Percentiles rank a stretch among this genome's conserved stretches.
Conservation (phyloP, 1,284 basidiomycete species). For the Moesziomyces sp. region DNA sequence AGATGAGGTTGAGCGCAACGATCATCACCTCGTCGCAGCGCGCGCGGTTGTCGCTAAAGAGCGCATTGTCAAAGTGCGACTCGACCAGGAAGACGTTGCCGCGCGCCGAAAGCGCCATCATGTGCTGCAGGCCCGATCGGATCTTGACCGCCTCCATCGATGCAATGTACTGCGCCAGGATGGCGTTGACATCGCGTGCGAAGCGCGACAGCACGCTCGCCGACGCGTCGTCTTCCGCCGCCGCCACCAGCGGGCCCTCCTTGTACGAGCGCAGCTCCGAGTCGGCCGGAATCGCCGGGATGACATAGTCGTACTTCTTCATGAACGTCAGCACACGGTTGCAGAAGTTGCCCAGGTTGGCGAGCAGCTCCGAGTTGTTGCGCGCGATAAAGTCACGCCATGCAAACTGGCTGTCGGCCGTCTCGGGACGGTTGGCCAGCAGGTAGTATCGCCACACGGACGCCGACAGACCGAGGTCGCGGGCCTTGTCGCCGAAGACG, state of each 20-base stretch:
- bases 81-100: constrained; percentile 95
- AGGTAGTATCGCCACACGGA: constrained; percentile 99
- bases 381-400: constrained; percentile 95
- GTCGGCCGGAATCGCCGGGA: constrained; percentile 70
- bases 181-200: constrained; percentile 80
- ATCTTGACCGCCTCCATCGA: constrained; percentile 93
- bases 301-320: constrained; percentile 82
- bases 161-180: constrained; percentile 83
- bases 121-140: constrained; percentile 83
- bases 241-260: constrained; percentile 35
- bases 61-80: constrained; percentile 88
- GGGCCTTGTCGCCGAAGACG: constrained; percentile 95
- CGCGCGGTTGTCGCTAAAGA: constrained; percentile 82
- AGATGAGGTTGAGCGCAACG: constrained; percentile 90
- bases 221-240: constrained; percentile 33
- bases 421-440: constrained; percentile 91
- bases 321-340: constrained; percentile 94
- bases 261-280: constrained; percentile 51
- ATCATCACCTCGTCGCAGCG: constrained; percentile 91
- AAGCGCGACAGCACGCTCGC: constrained; percentile 70
- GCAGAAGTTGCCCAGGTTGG: constrained; percentile 98
- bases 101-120: constrained; percentile 90
- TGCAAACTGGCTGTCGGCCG: constrained; percentile 92
- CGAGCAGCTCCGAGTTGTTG: constrained; percentile 92
- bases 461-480: constrained; percentile 88